Conservation (phyloP, 2,329 filamentous ascomycete genomes). For the Sarocladiaceae sp. region DNA sequence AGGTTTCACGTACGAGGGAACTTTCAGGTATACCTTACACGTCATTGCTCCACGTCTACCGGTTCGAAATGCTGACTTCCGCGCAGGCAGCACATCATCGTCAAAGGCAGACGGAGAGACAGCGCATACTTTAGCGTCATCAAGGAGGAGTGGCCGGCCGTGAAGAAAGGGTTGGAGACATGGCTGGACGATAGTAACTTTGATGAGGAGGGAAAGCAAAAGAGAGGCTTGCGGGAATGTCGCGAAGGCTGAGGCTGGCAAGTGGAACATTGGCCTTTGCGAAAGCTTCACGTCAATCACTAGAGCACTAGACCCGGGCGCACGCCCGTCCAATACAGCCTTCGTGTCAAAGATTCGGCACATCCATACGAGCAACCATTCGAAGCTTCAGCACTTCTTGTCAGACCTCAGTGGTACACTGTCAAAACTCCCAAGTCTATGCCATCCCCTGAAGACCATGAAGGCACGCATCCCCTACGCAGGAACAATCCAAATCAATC, state of each 20-base stretch:
- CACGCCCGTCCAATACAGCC: too few relatives aligned
- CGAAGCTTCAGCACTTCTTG: too few relatives aligned
- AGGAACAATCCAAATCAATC: too few relatives aligned
- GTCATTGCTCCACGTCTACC: background rate
- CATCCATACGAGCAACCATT: too few relatives aligned
- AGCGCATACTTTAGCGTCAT: slow-evolving; percentile 57
- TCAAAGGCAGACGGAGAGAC: slow-evolving; percentile 52
- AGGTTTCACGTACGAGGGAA: slow-evolving; percentile 56
- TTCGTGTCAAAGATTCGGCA: too few relatives aligned
- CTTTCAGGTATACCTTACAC: slow-evolving; percentile 40
- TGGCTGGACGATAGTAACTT: slow-evolving; percentile 57
- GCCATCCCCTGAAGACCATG: too few relatives aligned
- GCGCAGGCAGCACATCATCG: slow-evolving; percentile 50
- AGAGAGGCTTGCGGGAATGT: slow-evolving; percentile 33
- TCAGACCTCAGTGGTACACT: too few relatives aligned
- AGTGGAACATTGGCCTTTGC: too few relatives aligned
- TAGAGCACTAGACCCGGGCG: too few relatives aligned
- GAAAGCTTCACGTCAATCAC: too few relatives aligned
- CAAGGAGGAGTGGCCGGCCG: slow-evolving; percentile 52
- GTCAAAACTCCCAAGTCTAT: too few relatives aligned
- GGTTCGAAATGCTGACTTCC: background rate
- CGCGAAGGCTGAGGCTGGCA: background rate
- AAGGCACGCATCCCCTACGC: too few relatives aligned
- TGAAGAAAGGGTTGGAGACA: slow-evolving; percentile 40
- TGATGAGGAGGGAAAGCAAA: slow-evolving; percentile 48